Evolutionary conservation across 495 filamentous ascomycete species (phyloP), one percentile per base, ranked within the genome.

Genomic region (Penicillium waksmanii): DNA sequence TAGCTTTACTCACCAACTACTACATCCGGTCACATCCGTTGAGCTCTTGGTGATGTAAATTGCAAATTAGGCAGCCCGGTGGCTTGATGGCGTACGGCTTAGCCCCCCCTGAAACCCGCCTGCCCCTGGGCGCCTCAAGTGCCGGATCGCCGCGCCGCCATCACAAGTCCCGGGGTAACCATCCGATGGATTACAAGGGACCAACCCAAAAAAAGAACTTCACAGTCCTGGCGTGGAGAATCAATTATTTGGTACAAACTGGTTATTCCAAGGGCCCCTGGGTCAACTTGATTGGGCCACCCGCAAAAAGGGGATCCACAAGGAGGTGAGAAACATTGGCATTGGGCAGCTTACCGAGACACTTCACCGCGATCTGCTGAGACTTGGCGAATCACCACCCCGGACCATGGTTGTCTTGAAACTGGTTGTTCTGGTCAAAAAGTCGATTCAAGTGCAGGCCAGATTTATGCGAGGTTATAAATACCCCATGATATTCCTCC

Each of bases 311-410:
- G 33, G 46, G 43, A 36, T 57, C 55, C 62, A 58, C 50, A 15
- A n/a, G 44, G 15, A 47, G 36, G 7, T 47, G 42, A 46, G 59
- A 57, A 55, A 47, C 15, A 51, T 21, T 10, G 44, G 43, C 3
- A 40, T 48, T 55, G 44, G 55, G 52, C 49, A 25, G 50, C 35
- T 31, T 25, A 62, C 48, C 56, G 60, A 63, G 59, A 66, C 56
- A 60, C 38, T 40, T 36, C 27, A 33, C 53, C 52, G 21, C 53
- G 58, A 55, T 52, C 51, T 52, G 18, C 48, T 57, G 63, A 65
- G 55, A 65, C 63, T 58, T 58, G 63, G 59, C 63, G 52, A 66
- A 62, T 66, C 55, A 63, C 23, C 34, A n/a, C 38, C 5, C 21
- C 8, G 17, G 50, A 57, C 49, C 57, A 60, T 35, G 42, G 18